Evolutionary conservation across 768 basidiomycete species (phyloP), one percentile per base, ranked within the genome.

Genomic region (Mycena metata): DNA sequence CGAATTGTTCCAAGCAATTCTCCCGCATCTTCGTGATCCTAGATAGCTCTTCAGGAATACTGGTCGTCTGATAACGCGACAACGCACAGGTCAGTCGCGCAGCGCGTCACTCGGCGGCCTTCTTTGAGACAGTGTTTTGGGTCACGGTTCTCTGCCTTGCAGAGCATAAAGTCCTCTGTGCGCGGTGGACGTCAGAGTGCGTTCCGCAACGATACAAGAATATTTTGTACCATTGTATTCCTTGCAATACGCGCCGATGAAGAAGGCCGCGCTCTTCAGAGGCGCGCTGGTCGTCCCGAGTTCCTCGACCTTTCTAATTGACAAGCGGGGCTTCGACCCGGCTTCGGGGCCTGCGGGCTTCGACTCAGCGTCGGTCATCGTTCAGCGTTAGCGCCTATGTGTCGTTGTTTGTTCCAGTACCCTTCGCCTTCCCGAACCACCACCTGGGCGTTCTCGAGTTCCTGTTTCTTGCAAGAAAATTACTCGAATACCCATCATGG

Each of bases 101-200:
- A 99, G 73, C 98, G 88, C 61, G 98, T 99, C 64, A 98, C 97
- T 73, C 94, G 90, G 72, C 98, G 82, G 13, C 98, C 98, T 80
- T 99, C 98, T 85, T 94, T 93, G 83, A 99, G 77, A 80, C 98
- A 99, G 78, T 96, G 95, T 23, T 81, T 95, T 11, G 97, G 96
- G 76, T 97, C 91, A 66, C 92, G 87, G 76, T 88, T 91, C 84
- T 98, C 96, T 24, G 89, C 84, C 83, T 99, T 99, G 88, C 98
- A 99, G 60, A 98, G 91, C 95, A 99, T 97, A 75, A 95, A 95
- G 83, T 95, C 93, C 87, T 95, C 94, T 94, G 62, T 62, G 21
- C 35, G n/a, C 6, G 35, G 33, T 24, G 8, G 39, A 39, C 19
- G 35, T 56, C 46, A 73, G 65, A 33, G 47, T 62, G 46, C 41